A percentile compares a stretch with the other conserved stretches of the same genome.
phyloP scores from a whole-genome alignment of 768 basidiomycete species.

The Megacollybia marginata region DNA sequence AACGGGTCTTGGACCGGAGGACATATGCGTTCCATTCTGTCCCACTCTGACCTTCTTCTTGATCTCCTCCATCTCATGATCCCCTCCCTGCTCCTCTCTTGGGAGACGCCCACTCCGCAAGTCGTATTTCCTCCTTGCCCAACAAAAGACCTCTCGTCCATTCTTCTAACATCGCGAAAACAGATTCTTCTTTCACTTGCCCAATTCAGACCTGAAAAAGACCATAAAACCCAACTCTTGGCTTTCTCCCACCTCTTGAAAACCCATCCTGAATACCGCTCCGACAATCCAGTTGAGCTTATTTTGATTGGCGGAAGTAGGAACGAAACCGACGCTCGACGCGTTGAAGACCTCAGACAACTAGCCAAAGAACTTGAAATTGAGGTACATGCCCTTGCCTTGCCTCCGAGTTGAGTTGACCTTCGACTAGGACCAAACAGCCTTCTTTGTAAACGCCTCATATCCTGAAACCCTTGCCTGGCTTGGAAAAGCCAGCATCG shows the following conservation, averaged over 20 bases:
- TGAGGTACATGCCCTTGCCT: constrained; percentile 35
- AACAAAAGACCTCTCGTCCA: constrained; percentile 59
- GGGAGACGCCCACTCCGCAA: constrained; percentile 15
- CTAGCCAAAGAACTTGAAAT: constrained; percentile 60
- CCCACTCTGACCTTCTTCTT: constrained; percentile 42
- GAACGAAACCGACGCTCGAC: constrained; percentile 64
- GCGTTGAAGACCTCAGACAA: constrained; percentile 53
- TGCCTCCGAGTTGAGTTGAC: background rate
- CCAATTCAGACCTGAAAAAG: constrained; percentile 97
- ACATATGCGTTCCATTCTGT: constrained; percentile 73
- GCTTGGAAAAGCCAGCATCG: constrained; percentile 72
- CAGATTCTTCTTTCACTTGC: constrained; percentile 78
- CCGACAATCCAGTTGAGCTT: constrained; percentile 38
- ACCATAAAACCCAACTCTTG: constrained; percentile 73
- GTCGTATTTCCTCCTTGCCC: constrained; percentile 94
- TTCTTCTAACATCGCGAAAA: constrained; percentile 45
- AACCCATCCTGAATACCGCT: constrained; percentile 49
- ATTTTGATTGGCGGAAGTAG: constrained; percentile 81
- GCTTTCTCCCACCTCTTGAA: constrained; percentile 58
- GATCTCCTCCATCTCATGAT: constrained; percentile 34
- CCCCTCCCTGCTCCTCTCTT: constrained; percentile 35
- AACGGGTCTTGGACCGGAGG: constrained; percentile 93
- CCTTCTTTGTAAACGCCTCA: constrained; percentile 65
- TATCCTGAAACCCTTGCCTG: constrained; percentile 64
- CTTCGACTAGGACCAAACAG: constrained; percentile 1